These are phyloP conservation scores for Naganishia vaughanmartiniae DNA, from an alignment of 768 basidiomycete species.

Conservation along the genomic window DNA sequence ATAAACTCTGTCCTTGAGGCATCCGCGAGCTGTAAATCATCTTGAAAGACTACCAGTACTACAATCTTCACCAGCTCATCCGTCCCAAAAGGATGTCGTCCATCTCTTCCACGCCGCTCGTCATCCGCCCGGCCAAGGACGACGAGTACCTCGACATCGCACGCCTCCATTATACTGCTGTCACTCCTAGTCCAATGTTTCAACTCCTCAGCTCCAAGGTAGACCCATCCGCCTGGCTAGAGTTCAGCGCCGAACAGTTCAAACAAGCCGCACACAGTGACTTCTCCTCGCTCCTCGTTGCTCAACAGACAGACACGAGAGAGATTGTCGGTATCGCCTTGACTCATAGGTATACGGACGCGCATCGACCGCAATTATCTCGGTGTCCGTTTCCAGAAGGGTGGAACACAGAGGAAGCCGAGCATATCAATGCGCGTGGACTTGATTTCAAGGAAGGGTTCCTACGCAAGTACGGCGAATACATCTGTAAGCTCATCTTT, in stretches of 20 bases:
- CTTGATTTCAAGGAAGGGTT: neutral
- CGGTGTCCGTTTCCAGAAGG: neutral
- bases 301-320: too few relatives aligned
- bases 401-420: neutral
- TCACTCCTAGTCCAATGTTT: neutral
- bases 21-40: too few relatives aligned
- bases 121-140: neutral
- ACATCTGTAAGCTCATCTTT: neutral
- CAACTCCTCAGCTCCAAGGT: neutral
- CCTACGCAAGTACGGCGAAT: neutral
- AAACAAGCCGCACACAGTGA: too few relatives aligned
- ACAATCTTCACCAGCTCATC: too few relatives aligned
- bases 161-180: neutral
- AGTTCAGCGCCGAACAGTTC: neutral
- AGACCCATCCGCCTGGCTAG: neutral
- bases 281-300: too few relatives aligned
- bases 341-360: too few relatives aligned
- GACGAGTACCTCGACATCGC: slow-evolving; percentile 5
- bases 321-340: too few relatives aligned
- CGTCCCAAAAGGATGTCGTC: too few relatives aligned
- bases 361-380: too few relatives aligned
- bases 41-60: too few relatives aligned
- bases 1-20: too few relatives aligned
- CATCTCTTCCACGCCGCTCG: too few relatives aligned
- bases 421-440: neutral